These are phyloP conservation scores for Trametes coccinea DNA, from an alignment of 768 basidiomycete genomes.

Conservation along the genomic window DNA sequence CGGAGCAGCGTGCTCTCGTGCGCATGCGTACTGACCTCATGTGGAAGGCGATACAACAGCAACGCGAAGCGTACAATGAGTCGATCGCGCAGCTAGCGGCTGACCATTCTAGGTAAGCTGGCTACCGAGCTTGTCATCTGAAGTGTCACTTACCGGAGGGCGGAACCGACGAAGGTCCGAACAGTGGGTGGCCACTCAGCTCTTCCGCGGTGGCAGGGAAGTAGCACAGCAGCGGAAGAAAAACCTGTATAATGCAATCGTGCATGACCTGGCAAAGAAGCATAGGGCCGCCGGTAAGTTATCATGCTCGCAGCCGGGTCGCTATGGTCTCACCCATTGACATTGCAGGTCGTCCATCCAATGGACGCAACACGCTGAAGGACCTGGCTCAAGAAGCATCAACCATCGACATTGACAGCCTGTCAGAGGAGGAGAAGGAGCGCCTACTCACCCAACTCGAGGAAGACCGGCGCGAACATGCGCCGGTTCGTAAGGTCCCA, in stretches of 20 bases:
- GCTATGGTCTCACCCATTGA: background rate
- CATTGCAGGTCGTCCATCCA: background rate
- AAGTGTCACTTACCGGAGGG: background rate
- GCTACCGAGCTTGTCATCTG: background rate
- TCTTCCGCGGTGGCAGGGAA: background rate
- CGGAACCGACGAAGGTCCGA: background rate
- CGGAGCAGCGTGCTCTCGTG: background rate
- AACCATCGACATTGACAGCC: background rate
- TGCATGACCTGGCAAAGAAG: slow-evolving; percentile 1
- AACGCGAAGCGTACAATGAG: background rate
- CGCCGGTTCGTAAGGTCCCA: background rate
- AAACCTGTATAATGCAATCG: background rate
- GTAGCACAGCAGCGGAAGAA: background rate
- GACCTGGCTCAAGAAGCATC: background rate
- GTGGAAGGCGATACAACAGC: background rate
- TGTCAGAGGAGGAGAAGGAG: background rate
- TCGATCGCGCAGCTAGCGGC: background rate
- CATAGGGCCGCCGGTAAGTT: background rate
- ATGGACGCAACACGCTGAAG: background rate
- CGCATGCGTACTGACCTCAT: background rate
- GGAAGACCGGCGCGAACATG: background rate
- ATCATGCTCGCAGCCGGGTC: background rate
- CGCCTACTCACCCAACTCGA: background rate
- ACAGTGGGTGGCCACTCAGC: slow-evolving; percentile 1
- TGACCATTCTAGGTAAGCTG: background rate